Evolutionary conservation across 2,329 filamentous ascomycete genomes (phyloP), one percentile per base, ranked within the genome.

Genomic region (Xylariales sp.): DNA sequence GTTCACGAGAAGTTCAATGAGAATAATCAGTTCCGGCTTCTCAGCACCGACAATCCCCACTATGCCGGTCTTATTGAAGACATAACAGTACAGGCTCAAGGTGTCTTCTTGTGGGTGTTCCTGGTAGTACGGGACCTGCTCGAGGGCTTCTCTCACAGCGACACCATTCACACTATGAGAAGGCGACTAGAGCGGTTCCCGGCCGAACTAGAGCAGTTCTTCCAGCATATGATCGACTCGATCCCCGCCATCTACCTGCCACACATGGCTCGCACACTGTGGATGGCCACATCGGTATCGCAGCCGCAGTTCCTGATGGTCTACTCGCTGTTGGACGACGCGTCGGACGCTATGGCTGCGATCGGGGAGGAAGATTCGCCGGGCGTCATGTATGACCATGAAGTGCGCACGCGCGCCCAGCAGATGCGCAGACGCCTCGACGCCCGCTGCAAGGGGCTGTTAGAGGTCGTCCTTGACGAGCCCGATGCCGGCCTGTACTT

Each of bases 1-100:
- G 45, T 50, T 4, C 43, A 23, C 14, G 55, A 41, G 16, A 56
- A 32, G 23, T 65, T 55, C 53, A 60, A 41, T 9, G 43, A 55
- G 12, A 55, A 65, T 30, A 18, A 23, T 5, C 53, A 50, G 28
- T 57, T 57, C 28, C 75, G n/a, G 43, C 52, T 63, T 16, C 36
- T 64, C 36, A 36, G 53, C 23, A 3, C n/a, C 3, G 8, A 50
- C 3, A 57, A 52, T 45, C 61, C 34, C 3, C 23, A 57, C 5
- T 64, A 57, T 28, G 28, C 34, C 5, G 45, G 12, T 4, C 53
- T 64, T 23, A 39, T 58, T 18, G 36, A 52, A 12, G 62, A 53
- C 2, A 58, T 64, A 52, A 45, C 28, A 16, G 23, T 23, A 23
- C 23, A 23, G 23, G 23, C 23, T 2, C 23, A 23, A 23, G 23